phyloP scores from a whole-genome alignment of 352 stramenopile genomes.

The Blastocystis sp. region DNA sequence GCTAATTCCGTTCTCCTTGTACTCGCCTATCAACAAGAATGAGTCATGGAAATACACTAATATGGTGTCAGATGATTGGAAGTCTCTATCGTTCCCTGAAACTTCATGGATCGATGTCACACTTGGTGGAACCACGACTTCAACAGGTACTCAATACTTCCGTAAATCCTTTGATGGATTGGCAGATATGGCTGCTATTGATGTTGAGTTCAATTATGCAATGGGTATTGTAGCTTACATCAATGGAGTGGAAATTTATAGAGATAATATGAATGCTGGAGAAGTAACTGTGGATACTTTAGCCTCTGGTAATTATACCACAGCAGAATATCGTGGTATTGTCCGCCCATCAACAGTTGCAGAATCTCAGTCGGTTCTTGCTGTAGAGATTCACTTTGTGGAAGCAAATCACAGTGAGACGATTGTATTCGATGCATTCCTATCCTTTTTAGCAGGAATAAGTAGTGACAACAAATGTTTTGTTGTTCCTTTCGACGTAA shows the following conservation, averaged over 20 bases:
- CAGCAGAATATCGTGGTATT: neutral
- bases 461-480: neutral
- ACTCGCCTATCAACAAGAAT: neutral
- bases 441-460: neutral
- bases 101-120: neutral
- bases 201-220: neutral
- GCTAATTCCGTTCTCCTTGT: neutral
- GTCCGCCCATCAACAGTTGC: neutral
- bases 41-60: neutral
- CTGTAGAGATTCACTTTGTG: neutral
- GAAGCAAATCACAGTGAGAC: neutral
- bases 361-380: neutral
- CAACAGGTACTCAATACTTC: neutral
- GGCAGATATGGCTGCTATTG: neutral
- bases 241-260: neutral
- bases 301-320: neutral
- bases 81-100: neutral
- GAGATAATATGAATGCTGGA: neutral
- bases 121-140: neutral
- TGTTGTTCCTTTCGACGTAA: neutral
- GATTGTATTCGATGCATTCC: neutral
- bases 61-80: neutral
- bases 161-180: neutral
- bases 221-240: slow-evolving; percentile 41
- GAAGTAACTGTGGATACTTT: neutral